Evolutionary conservation across 345 rosid genomes (phyloP).

Genomic region (Eucalyptus shirleyi): DNA sequence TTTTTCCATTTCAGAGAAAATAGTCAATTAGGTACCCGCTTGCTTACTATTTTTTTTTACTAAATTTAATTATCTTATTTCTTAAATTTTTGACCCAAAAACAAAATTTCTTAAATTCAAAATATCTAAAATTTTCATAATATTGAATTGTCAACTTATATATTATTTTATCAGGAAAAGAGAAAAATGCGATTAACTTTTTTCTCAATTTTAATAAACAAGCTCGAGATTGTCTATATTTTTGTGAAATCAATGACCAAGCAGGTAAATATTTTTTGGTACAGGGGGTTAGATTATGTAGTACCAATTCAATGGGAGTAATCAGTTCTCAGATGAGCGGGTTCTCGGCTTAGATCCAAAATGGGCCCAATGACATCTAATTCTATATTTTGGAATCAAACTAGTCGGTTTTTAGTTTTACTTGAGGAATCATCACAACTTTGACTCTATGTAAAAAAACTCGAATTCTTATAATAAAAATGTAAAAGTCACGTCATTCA

Average conservation of each 20-base stretch:
- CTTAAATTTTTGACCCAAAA: not conserved
- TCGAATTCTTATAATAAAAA: not conserved
- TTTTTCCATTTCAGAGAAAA: not conserved
- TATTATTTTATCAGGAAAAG: not conserved
- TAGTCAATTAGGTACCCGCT: not conserved
- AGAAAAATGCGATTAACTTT: not conserved
- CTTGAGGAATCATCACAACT: fast-evolving
- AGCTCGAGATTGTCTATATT: not conserved
- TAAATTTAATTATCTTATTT: not conserved
- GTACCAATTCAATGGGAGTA: not conserved
- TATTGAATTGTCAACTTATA: not conserved
- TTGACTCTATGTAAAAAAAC: not conserved
- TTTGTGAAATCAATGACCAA: not conserved
- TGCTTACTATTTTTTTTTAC: not conserved
- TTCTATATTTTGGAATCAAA: not conserved
- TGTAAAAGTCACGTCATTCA: not conserved
- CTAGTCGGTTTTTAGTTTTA: fast-evolving
- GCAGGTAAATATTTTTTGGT: not conserved
- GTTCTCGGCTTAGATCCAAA: not conserved
- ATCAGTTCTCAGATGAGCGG: fast-evolving
- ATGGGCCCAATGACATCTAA: fast-evolving
- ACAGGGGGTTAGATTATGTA: not conserved
- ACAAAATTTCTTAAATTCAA: not conserved
- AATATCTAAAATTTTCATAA: not conserved
- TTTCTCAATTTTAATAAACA: not conserved